Evolutionary conservation across 2,329 filamentous ascomycete genomes (phyloP), one percentile per base, ranked within the genome.

Genomic region (Diaporthe sp.): DNA sequence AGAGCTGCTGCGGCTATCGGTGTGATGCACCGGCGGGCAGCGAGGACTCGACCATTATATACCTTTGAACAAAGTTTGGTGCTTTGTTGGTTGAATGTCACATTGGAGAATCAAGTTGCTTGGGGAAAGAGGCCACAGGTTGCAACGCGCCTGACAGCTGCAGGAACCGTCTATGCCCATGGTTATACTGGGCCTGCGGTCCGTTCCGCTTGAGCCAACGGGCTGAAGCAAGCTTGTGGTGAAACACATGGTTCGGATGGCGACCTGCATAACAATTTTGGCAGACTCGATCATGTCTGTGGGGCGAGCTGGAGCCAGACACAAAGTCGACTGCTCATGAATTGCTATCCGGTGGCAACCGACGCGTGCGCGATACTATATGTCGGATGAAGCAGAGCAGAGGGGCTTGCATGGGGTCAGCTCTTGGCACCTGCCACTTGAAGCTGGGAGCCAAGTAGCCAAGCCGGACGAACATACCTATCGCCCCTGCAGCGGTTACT

Each of bases 341-440:
- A 15, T 34, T 65, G 4, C 19, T n/a, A 37, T 51, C 39, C 19
- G 62, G 46, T 68, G 62, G 62, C 62, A 53, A 39, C 34, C 15
- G 62, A 13, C 15, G 22, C 34, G 46, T 51, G 31, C 12, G 31
- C n/a, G 22, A 25, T 12, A 25, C 12, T 25, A 25, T 8, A 37
- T 39, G 44, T 51, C 31, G 44, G 2, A 25, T 13, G 17, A 53
- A 25, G 44, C 42, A 51, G 3, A 13, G 46, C 13, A 37, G 31
- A 55, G 46, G 65, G 65, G 62, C 7, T 68, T 19, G 22, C 31
- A 68, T 68, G 31, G 46, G 25, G 28, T 55, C 49, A 55, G 2
- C 17, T 70, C 65, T 70, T 70, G 65, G 65, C 65, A 70, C 65
- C 65, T 70, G 49, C 65, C 65, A 28, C 46, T 70, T 70, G 34